phyloP scores from a whole-genome alignment of 345 rosid species.

The Euphorbia lathyris region DNA sequence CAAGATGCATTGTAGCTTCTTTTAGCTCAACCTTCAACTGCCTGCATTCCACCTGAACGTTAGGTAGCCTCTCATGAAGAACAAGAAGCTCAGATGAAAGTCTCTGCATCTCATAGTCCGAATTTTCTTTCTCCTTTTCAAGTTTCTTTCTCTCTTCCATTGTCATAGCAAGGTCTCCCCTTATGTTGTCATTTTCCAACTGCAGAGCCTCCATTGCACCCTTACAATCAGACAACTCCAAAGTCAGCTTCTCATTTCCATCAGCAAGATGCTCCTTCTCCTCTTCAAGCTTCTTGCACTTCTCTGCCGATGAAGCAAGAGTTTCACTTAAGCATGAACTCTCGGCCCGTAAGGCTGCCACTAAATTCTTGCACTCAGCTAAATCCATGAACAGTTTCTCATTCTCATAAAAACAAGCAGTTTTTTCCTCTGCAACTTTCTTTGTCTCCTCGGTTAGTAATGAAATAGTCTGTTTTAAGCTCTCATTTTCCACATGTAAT shows the following conservation, averaged over 20 bases:
- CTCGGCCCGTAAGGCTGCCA: constrained; percentile 53
- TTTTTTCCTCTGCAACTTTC: constrained; percentile 44
- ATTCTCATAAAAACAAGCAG: constrained; percentile 34
- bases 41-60: constrained; percentile 34
- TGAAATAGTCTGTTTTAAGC: constrained; percentile 40
- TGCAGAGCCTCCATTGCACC: constrained; percentile 41
- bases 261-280: constrained; percentile 34
- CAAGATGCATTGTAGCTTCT: constrained; percentile 39
- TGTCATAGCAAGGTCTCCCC: constrained; percentile 37
- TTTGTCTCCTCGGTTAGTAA: constrained; percentile 48
- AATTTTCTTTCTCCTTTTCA: constrained; percentile 48
- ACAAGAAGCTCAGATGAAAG: constrained; percentile 51
- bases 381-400: constrained; percentile 54
- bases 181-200: constrained; percentile 50
- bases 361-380: constrained; percentile 47
- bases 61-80: constrained; percentile 48
- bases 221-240: constrained; percentile 45
- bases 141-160: constrained; percentile 49
- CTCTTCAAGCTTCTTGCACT: constrained; percentile 20
- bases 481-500: constrained; percentile 55
- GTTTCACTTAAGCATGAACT: constrained; percentile 37
- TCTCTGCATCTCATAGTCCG: constrained; percentile 48
- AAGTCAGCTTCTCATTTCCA: constrained; percentile 41
- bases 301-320: constrained; percentile 24
- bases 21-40: constrained; percentile 44